phyloP scores from a whole-genome alignment of 345 rosid genomes.

The Litchi chinensis region DNA sequence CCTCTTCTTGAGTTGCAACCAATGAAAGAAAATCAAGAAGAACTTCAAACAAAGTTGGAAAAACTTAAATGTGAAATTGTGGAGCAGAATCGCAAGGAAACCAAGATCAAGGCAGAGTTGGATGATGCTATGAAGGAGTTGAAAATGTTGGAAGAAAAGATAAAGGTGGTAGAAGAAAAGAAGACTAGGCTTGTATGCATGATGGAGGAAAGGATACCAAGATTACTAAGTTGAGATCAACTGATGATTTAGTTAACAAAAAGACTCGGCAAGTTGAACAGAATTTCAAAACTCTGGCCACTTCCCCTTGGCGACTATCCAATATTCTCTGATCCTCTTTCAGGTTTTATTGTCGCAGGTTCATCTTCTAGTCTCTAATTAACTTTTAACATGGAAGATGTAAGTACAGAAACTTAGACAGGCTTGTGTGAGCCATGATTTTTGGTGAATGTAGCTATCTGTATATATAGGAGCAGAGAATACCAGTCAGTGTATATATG shows the following conservation, averaged over 20 bases:
- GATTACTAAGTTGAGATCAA: background rate
- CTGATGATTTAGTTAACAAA: background rate
- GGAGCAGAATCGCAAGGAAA: slow-evolving; percentile 7
- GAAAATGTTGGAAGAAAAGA: background rate
- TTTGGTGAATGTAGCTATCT: no score
- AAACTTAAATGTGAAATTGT: slow-evolving; percentile 10
- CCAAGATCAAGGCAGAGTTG: slow-evolving; percentile 14
- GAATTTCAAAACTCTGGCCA: background rate
- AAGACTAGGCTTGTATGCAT: background rate
- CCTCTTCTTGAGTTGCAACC: slow-evolving; percentile 23
- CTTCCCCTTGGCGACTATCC: background rate
- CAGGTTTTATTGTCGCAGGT: no score
- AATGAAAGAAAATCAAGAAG: slow-evolving; percentile 25
- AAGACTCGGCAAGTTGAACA: background rate
- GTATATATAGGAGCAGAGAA: no score
- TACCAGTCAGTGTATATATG: no score
- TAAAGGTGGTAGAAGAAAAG: slow-evolving; percentile 2
- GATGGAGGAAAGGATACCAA: slow-evolving; percentile 19
- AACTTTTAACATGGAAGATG: no score
- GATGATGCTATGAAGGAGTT: slow-evolving; percentile 19
- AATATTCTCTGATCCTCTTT: no score
- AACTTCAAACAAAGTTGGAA: slow-evolving; percentile 17
- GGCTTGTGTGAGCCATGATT: no score
- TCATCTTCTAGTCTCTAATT: no score
- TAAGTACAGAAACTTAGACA: no score